Evolutionary conservation across 108 stramenopile genomes (phyloP).

Genomic region (Conticribra weissflogii): DNA sequence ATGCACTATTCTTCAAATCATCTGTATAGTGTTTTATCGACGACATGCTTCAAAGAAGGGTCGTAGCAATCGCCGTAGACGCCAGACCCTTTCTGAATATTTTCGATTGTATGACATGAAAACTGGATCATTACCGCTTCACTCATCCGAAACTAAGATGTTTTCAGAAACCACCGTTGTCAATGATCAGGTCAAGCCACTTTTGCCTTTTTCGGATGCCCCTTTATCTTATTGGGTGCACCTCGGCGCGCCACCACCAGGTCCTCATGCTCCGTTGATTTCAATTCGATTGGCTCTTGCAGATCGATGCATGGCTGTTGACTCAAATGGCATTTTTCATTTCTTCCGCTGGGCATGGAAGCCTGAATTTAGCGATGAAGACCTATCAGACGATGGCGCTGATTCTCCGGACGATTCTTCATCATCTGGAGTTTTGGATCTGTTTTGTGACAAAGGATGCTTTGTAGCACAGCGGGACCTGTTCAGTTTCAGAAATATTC

Average conservation of each 20-base stretch:
- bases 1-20: not conserved
- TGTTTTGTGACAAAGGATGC: conserved; percentile 71
- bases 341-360: conserved; percentile 92
- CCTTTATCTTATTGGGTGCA: conserved; percentile 91
- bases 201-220: conserved; percentile 82
- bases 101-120: conserved; percentile 36
- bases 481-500: conserved; percentile 81
- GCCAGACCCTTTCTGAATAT: conserved; percentile 44
- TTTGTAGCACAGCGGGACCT: conserved; percentile 89
- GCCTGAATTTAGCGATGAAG: conserved; percentile 62
- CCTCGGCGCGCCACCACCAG: conserved; percentile 87
- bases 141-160: conserved; percentile 1
- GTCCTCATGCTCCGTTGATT: conserved; percentile 82
- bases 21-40: conserved; percentile 34
- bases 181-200: not conserved
- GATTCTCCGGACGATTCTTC: conserved; percentile 28
- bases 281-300: conserved; percentile 74
- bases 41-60: conserved; percentile 39
- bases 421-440: conserved; percentile 5
- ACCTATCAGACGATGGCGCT: conserved; percentile 30
- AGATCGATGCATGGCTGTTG: conserved; percentile 88
- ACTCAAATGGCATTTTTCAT: conserved; percentile 87
- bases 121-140: conserved; percentile 3
- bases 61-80: conserved; percentile 24
- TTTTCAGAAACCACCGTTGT: not conserved